Conservation (phyloP, 371 early-diverging fungal species). For the Sporodiniella umbellata region DNA sequence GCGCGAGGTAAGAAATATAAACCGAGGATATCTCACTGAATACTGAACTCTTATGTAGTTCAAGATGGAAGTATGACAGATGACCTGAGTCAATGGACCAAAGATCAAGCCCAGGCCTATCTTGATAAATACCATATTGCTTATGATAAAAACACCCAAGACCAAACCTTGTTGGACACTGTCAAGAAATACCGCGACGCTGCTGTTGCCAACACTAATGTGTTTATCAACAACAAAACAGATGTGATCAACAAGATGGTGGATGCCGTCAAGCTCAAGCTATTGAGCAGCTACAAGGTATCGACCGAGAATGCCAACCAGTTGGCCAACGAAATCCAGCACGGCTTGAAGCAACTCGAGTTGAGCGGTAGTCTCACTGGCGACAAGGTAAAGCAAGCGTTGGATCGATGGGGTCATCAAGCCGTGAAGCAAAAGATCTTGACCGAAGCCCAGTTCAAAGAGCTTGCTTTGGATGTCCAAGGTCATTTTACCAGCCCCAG, state of each 20-base stretch:
- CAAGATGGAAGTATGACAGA: slow-evolving; percentile 1
- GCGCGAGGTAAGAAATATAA: slow-evolving; percentile 18
- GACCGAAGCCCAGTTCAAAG: slow-evolving; percentile 34
- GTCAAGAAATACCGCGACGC: slow-evolving; percentile 36
- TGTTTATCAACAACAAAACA: slow-evolving; percentile 24
- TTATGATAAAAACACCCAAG: slow-evolving; percentile 23
- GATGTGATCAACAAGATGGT: slow-evolving; percentile 26
- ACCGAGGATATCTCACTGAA: too few species aligned
- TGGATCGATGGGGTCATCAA: slow-evolving; percentile 24
- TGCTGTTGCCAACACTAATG: slow-evolving; percentile 26
- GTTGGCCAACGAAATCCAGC: slow-evolving; percentile 23
- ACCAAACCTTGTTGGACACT: slow-evolving; percentile 22
- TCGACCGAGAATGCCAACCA: slow-evolving; percentile 18
- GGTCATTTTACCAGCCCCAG: slow-evolving; percentile 21
- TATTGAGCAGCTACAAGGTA: slow-evolving; percentile 26
- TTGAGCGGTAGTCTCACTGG: slow-evolving; percentile 35
- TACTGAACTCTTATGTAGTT: too few species aligned
- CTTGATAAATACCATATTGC: slow-evolving; percentile 31
- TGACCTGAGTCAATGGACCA: slow-evolving; percentile 22
- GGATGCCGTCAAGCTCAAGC: slow-evolving; percentile 28
- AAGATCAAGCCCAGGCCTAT: slow-evolving; percentile 22
- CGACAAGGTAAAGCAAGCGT: slow-evolving; percentile 21
- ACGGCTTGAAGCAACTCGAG: slow-evolving; percentile 33
- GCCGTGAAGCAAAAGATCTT: slow-evolving; percentile 26
- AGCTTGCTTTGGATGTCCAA: slow-evolving; percentile 28